Evolutionary conservation across 2,329 filamentous ascomycete species (phyloP).

Genomic region (Trichophyton mentagrophytes): DNA sequence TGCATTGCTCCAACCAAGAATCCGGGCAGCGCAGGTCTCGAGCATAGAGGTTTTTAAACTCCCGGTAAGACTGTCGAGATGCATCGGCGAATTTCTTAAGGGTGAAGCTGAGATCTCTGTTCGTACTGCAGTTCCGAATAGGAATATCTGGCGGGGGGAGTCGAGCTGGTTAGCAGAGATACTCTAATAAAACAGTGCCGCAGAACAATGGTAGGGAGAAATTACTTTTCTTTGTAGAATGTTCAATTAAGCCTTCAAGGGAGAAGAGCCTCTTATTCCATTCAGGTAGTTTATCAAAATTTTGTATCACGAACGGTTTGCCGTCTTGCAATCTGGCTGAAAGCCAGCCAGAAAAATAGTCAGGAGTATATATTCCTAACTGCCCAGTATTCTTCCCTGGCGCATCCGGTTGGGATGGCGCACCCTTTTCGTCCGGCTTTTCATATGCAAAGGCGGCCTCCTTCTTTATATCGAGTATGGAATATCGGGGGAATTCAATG

Average conservation of each 20-base stretch:
- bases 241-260: slow-evolving; percentile 21
- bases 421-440: background rate
- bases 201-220: background rate
- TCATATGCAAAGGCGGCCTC: background rate
- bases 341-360: slow-evolving; percentile 18
- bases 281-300: slow-evolving; percentile 21
- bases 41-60: slow-evolving; percentile 23
- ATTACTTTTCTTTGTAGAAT: slow-evolving; percentile 24
- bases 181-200: background rate
- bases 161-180: background rate
- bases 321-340: slow-evolving; percentile 21
- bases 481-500: slow-evolving; percentile 22
- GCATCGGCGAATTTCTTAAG: slow-evolving; percentile 23
- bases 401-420: background rate
- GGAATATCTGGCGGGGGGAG: slow-evolving; percentile 17
- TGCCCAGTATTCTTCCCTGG: background rate
- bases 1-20: slow-evolving; percentile 22
- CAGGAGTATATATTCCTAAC: background rate
- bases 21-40: slow-evolving; percentile 24
- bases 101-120: slow-evolving; percentile 23
- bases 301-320: slow-evolving; percentile 24
- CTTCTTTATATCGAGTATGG: slow-evolving; percentile 18
- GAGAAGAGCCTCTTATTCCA: slow-evolving; percentile 20
- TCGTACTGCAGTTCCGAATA: slow-evolving; percentile 24
- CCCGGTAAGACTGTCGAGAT: slow-evolving; percentile 14